Conservation (phyloP, 768 basidiomycete species). For the Xanthoconium stramineum region DNA sequence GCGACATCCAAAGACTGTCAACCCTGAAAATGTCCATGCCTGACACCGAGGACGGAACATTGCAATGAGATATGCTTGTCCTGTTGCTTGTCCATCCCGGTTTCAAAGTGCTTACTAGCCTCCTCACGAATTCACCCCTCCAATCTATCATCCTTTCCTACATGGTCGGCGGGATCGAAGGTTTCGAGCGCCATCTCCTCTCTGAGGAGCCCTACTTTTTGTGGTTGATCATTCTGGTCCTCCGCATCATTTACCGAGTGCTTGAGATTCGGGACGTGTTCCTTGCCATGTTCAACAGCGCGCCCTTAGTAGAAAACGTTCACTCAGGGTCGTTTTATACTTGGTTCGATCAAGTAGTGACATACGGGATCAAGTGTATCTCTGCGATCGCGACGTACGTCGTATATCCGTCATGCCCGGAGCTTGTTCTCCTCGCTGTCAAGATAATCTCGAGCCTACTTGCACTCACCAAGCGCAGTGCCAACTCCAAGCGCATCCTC, state of each 20-base stretch:
- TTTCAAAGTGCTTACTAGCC: constrained; percentile 76
- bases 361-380: neutral
- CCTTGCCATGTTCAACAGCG: no score
- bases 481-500: neutral
- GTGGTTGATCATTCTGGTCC: constrained; percentile 71
- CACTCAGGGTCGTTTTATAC: no score
- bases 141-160: constrained; percentile 75
- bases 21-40: no score
- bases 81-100: constrained; percentile 77
- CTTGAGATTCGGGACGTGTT: constrained; percentile 87
- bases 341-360: neutral
- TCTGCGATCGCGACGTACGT: neutral
- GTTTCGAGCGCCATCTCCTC: constrained; percentile 67
- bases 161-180: constrained; percentile 74
- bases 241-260: constrained; percentile 77
- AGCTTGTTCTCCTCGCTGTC: neutral
- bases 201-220: constrained; percentile 70
- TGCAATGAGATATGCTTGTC: constrained; percentile 50
- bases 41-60: no score
- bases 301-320: neutral
- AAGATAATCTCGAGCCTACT: no score
- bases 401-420: neutral
- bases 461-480: neutral
- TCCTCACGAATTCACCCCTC: constrained; percentile 69
- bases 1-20: no score